phyloP scores from a whole-genome alignment of 2,329 filamentous ascomycete species.

The Hortaea werneckii region DNA sequence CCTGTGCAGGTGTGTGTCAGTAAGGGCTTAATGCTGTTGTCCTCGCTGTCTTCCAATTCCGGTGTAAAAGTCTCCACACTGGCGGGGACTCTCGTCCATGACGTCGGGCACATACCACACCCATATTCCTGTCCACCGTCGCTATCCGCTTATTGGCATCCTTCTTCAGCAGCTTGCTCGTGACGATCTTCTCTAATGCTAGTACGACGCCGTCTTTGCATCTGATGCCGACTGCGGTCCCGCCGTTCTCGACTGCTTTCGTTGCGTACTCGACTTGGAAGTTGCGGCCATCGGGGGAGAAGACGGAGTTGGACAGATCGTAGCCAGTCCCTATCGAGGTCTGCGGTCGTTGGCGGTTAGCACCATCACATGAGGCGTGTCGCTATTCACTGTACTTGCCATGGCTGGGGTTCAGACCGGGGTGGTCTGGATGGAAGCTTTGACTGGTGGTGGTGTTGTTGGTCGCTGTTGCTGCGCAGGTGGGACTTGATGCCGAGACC shows the following conservation, averaged over 20 bases:
- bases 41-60: too few relatives aligned
- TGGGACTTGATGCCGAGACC: too few relatives aligned
- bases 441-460: too few relatives aligned
- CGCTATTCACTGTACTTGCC: conserved; percentile 10
- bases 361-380: not conserved
- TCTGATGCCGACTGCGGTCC: conserved; percentile 89
- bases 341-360: conserved; percentile 36
- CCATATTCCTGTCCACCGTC: conserved; percentile 85
- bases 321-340: conserved; percentile 99
- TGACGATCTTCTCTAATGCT: conserved; percentile 91
- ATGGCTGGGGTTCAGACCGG: conserved; percentile 14
- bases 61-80: too few relatives aligned
- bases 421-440: too few relatives aligned
- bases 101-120: conserved; percentile 56
- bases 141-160: conserved; percentile 96
- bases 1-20: conserved; percentile 50
- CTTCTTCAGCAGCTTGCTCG: conserved; percentile 88
- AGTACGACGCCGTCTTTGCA: conserved; percentile 96
- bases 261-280: conserved; percentile 98
- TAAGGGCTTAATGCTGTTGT: too few relatives aligned
- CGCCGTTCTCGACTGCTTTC: conserved; percentile 96
- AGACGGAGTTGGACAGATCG: conserved; percentile 98
- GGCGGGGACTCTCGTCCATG: too few relatives aligned
- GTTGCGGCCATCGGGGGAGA: conserved; percentile 96
- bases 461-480: too few relatives aligned